Base-by-base conservation (phyloP, 768 basidiomycete species). In the Chalciporus pseudorubinellus region DNA sequence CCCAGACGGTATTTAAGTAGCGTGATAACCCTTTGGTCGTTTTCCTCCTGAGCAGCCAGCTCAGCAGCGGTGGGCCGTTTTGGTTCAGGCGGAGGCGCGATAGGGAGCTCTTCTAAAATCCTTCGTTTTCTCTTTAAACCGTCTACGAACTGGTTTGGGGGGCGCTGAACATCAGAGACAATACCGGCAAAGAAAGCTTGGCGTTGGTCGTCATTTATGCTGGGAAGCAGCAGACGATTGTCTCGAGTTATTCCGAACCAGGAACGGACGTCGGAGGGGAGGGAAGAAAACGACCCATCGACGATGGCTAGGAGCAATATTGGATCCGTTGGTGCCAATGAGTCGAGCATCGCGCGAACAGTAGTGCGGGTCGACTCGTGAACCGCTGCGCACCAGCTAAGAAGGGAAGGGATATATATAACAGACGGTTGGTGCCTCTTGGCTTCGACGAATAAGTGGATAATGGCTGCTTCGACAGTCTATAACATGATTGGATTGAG, bases 391-490 rank as follows among this genome's bases (percentile, higher is more conserved):
- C 88, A 89, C 94, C 95, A 98, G 1, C 85, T 81, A 1, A 82
- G 62, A 6, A 99, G 80, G 1, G 92, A 89, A 0, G 95, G 95
- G 26, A 99, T 91, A 68, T 95, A 98, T 43, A 99, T 81, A 33
- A 98, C 87, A 0, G 93, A 94, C 0, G 97, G 97, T 60, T 95
- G 94, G 65, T 97, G 92, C 22, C 95, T 85, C 66, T 98, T 98
- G 1, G 95, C 97, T 68, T 99, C 97, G 19, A 95, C 80, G 63
- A 99, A 98, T 16, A 97, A 77, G 60, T 98, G 95, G 4, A 98
- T 92, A 48, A 98, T 84, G 2, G 91, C 87, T 1, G 97, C 91
- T 70, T 99, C 97, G 5, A 83, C 71, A 1, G 92, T 92, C 93
- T 95, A 48, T 6, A 24, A 31, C 24, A 40, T 13, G 31, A 47